Evolutionary conservation across 352 stramenopile genomes (phyloP).

Genomic region (Bremia lactucae): DNA sequence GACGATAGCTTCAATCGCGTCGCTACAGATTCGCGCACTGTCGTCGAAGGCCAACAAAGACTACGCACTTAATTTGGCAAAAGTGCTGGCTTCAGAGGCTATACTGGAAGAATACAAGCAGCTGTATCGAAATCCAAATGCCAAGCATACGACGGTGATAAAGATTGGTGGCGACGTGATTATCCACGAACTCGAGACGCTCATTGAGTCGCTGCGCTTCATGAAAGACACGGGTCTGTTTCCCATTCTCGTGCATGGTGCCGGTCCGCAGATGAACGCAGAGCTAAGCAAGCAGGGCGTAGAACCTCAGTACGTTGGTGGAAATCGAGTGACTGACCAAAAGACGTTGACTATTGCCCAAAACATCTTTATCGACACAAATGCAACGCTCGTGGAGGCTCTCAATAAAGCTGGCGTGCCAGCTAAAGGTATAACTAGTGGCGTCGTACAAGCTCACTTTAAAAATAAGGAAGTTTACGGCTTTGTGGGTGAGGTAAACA

Average conservation of each 20-base stretch:
- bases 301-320: slow-evolving; percentile 80
- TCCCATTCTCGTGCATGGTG: slow-evolving; percentile 82
- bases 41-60: slow-evolving; percentile 16
- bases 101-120: slow-evolving; percentile 62
- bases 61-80: slow-evolving; percentile 47
- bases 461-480: slow-evolving; percentile 78
- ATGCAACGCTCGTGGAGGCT: slow-evolving; percentile 71
- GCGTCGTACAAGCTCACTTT: slow-evolving; percentile 77
- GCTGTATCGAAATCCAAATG: slow-evolving; percentile 63
- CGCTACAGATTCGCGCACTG: slow-evolving; percentile 11
- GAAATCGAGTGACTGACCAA: slow-evolving; percentile 82
- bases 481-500: slow-evolving; percentile 76
- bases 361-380: slow-evolving; percentile 76
- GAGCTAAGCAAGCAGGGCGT: slow-evolving; percentile 69
- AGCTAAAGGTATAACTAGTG: slow-evolving; percentile 70
- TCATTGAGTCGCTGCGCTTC: slow-evolving; percentile 76
- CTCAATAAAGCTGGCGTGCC: slow-evolving; percentile 53
- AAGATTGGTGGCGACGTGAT: slow-evolving; percentile 87
- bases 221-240: slow-evolving; percentile 77
- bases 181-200: slow-evolving; percentile 76
- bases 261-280: slow-evolving; percentile 84
- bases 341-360: slow-evolving; percentile 80
- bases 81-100: slow-evolving; percentile 35
- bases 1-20: background rate
- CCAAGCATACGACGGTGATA: slow-evolving; percentile 72